A percentile compares a stretch with the other conserved stretches of the same genome.
phyloP scores from a whole-genome alignment of 2,329 filamentous ascomycete genomes.

The Verticillium albo-atrum region DNA sequence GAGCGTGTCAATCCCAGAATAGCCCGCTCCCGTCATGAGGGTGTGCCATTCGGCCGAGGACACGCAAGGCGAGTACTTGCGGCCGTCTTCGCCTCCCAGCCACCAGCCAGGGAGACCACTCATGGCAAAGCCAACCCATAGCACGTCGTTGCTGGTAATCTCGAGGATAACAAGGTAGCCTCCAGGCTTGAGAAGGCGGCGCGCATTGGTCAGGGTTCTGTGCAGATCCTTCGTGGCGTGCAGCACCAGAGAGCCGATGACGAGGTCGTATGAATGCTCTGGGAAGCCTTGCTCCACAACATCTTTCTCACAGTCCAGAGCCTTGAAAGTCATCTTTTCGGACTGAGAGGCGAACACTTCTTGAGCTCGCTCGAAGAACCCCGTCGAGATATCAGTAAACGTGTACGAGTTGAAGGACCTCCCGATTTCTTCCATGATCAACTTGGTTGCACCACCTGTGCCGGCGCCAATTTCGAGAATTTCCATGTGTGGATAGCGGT shows the following conservation, averaged over 20 bases:
- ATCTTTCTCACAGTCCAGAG: constrained; percentile 20
- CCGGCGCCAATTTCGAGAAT: constrained; percentile 36
- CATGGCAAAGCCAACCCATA: constrained; percentile 19
- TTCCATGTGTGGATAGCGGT: constrained; percentile 12
- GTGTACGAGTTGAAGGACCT: constrained; percentile 16
- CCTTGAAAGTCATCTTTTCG: constrained; percentile 14
- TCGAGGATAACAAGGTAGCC: constrained; percentile 1
- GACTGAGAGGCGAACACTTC: constrained; percentile 17
- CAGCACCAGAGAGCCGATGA: constrained; percentile 33
- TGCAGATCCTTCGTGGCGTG: constrained; percentile 26
- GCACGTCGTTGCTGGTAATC: neutral
- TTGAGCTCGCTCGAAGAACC: constrained; percentile 20
- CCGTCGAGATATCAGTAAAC: constrained; percentile 23
- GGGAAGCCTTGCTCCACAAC: constrained; percentile 24
- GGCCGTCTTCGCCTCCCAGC: constrained; percentile 23
- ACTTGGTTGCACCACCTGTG: constrained; percentile 34
- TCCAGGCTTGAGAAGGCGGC: constrained; percentile 3
- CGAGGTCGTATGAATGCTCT: constrained; percentile 26
- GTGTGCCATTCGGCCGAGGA: constrained; percentile 17
- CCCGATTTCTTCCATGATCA: constrained; percentile 19
- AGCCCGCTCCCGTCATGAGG: neutral
- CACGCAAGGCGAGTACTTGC: constrained; percentile 20
- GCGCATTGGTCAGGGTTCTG: constrained; percentile 1
- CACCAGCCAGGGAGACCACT: constrained; percentile 28
- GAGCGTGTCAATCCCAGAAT: neutral